Conservation (phyloP, 169 alveolate species). For the Blepharisma undulans region DNA sequence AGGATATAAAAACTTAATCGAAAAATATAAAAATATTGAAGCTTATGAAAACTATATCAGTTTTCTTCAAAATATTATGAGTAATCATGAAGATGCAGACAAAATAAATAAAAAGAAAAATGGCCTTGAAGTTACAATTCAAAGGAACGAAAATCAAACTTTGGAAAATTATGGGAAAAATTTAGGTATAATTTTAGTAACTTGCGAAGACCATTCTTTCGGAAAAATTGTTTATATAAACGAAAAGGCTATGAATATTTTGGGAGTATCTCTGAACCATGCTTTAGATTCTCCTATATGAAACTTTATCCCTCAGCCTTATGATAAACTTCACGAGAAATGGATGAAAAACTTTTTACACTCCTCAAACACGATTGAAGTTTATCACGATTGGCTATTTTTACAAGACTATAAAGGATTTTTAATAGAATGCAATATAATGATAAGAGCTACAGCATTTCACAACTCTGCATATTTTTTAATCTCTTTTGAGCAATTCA, state of each 20-base stretch:
- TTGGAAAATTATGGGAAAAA: not conserved
- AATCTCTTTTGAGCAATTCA: not conserved
- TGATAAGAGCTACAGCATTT: not conserved
- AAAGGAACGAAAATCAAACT: not conserved
- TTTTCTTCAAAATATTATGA: not conserved
- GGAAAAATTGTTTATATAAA: not conserved
- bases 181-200: not conserved
- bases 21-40: not conserved
- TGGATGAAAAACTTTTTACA: not conserved
- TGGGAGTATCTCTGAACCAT: not conserved
- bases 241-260: not conserved
- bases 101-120: not conserved
- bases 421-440: not conserved
- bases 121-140: not conserved
- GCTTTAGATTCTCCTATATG: not conserved
- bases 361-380: not conserved
- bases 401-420: not conserved
- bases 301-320: not conserved
- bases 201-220: not conserved
- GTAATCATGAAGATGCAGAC: not conserved
- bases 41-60: not conserved
- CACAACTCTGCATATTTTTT: not conserved
- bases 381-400: not conserved
- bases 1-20: not conserved
- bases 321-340: not conserved